Conservation (phyloP, 2,329 filamentous ascomycete genomes). For the Malbranchea cinnamomea region DNA sequence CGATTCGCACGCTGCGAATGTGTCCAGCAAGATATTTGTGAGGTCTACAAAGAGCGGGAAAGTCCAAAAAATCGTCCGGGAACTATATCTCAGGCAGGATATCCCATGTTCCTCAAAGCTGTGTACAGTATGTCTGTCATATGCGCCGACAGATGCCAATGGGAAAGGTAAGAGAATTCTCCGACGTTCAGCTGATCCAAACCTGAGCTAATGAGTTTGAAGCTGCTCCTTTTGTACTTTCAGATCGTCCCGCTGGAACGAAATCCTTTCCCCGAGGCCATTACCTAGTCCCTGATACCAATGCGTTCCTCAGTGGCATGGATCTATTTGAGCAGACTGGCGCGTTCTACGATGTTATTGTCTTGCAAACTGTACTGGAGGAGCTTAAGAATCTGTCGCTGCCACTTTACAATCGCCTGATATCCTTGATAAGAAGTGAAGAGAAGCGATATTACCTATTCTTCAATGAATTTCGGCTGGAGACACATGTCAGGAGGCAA, state of each 20-base stretch:
- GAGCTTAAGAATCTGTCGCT: slow-evolving; percentile 88
- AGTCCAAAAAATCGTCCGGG: slow-evolving; percentile 95
- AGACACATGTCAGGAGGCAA: slow-evolving; percentile 68
- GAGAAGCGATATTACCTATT: slow-evolving; percentile 98
- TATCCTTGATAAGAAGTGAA: slow-evolving; percentile 83
- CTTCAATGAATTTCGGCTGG: slow-evolving; percentile 93
- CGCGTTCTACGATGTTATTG: slow-evolving; percentile 91
- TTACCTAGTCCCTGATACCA: slow-evolving; percentile 91
- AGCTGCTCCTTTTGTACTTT: slow-evolving; percentile 77
- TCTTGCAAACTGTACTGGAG: slow-evolving; percentile 90
- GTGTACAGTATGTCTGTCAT: slow-evolving; percentile 59
- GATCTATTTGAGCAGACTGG: slow-evolving; percentile 87
- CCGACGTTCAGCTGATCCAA: not conserved
- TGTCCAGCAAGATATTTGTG: slow-evolving; percentile 92
- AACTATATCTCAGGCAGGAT: slow-evolving; percentile 89
- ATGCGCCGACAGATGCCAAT: slow-evolving; percentile 63
- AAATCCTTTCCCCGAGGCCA: slow-evolving; percentile 72
- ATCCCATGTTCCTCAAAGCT: slow-evolving; percentile 93
- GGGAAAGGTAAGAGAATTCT: slow-evolving; percentile 47
- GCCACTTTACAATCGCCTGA: slow-evolving; percentile 84
- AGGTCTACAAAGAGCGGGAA: slow-evolving; percentile 90
- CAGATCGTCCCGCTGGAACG: slow-evolving; percentile 72
- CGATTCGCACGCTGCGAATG: slow-evolving; percentile 49
- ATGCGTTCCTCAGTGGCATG: slow-evolving; percentile 89
- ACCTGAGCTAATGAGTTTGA: slow-evolving; percentile 3